Conservation (phyloP, 441 rosid species). For the Sinapis alba region DNA sequence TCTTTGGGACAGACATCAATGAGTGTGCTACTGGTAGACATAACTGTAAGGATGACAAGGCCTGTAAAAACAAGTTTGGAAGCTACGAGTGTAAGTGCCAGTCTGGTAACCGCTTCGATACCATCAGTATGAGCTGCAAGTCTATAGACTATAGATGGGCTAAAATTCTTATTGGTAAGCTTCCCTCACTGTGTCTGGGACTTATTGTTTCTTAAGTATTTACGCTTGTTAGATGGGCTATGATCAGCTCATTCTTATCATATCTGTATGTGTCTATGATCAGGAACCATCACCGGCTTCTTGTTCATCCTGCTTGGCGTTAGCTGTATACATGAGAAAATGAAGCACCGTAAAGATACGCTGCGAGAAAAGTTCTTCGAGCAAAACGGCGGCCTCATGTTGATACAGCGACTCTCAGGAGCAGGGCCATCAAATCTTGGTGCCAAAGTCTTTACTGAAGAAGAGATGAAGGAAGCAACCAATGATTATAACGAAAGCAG, state of each 20-base stretch:
- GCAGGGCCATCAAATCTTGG: slow-evolving; percentile 5
- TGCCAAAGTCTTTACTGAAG: slow-evolving; percentile 18
- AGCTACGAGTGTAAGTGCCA: background rate
- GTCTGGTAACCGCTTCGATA: background rate
- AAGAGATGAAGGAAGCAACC: slow-evolving; percentile 14
- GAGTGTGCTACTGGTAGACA: background rate
- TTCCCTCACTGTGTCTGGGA: too few species aligned
- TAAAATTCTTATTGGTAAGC: background rate
- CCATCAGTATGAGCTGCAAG: background rate
- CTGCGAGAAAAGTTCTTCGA: slow-evolving; percentile 22
- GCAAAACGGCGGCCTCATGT: slow-evolving; percentile 19
- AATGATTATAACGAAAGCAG: slow-evolving; percentile 19
- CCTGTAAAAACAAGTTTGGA: background rate
- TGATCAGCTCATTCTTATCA: background rate
- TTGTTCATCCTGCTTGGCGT: slow-evolving; percentile 1
- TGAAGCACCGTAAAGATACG: background rate
- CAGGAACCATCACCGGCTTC: slow-evolving; percentile 28
- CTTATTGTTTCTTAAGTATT: background rate
- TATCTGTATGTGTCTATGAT: background rate
- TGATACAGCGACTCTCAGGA: slow-evolving; percentile 13
- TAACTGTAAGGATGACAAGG: background rate
- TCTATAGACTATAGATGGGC: background rate
- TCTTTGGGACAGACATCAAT: background rate
- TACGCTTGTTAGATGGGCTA: background rate
- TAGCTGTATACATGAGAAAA: background rate